Evolutionary conservation across 2,329 filamentous ascomycete genomes (phyloP), one percentile per base, ranked within the genome.

Genomic region (Aspergillus sp.): DNA sequence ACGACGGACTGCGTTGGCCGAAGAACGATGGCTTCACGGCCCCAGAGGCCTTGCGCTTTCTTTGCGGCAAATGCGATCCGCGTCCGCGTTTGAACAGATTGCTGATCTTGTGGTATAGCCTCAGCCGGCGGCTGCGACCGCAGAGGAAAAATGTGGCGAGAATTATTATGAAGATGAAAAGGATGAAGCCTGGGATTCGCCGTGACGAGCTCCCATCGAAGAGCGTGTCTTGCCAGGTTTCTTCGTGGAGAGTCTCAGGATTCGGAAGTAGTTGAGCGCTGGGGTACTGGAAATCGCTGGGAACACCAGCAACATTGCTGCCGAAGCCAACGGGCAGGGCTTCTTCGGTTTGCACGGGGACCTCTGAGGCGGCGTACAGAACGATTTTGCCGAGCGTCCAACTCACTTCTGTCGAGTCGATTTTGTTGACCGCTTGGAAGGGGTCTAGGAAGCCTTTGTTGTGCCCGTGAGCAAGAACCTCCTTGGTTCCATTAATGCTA

Each of bases 381-480:
- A 99, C 87, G 85, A 98, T 97, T 74, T 97, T 97, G 1, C 95
- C 95, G 5, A 99, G 81, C 0, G 95, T 98, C 95, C 95, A 99
- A 80, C 92, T 96, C 19, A 99, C 90, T 80, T 99, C 96, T 7
- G 93, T 89, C 19, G 89, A 91, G 68, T 93, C 88, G 68, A 99
- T 93, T 76, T 95, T 95, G 77, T 99, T 89, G 31, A 98, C 91
- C 0, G 95, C 92, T 74, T 94, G 91, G 80, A 99, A 99, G 0
- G 94, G 87, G 68, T 95, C 89, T 4, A 92, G 76, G 69, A 91
- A 95, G 0, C 90, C 91, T 68, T 90, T 90, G 34, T 87, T 83
- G 74, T 92, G 91, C 2, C 87, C 87, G 15, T 87, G 84, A 47
- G 90, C 85, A 4, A 91, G 76, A 0, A 90, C 82, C 52, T 87